Conservation (phyloP, 306 rosid genomes). For the Cercis canadensis region DNA sequence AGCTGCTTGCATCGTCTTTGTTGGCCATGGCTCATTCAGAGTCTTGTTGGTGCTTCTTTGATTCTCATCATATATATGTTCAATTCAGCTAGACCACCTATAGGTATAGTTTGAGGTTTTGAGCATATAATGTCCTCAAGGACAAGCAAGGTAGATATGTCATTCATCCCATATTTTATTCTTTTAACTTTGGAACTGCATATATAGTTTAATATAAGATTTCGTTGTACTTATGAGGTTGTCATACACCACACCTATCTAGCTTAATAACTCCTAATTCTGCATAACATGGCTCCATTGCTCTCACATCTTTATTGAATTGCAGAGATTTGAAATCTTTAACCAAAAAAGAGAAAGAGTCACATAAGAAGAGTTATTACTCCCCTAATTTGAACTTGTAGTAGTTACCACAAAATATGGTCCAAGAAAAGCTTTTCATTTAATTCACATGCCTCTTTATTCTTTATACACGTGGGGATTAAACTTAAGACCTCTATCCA, state of each 20-base stretch:
- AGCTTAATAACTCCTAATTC: background rate
- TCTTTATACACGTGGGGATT: too few relatives aligned
- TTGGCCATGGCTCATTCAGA: too few relatives aligned
- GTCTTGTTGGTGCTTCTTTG: too few relatives aligned
- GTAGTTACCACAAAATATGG: background rate
- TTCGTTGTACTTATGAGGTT: slow-evolving; percentile 26
- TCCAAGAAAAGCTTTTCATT: background rate
- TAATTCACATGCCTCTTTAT: background rate
- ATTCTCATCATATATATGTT: too few relatives aligned
- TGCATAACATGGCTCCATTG: background rate
- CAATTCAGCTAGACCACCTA: too few relatives aligned
- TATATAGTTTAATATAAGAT: slow-evolving; percentile 21
- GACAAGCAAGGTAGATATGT: too few relatives aligned
- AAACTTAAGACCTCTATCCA: too few relatives aligned
- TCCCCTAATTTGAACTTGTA: background rate
- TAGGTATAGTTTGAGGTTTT: too few relatives aligned
- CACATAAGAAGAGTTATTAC: background rate
- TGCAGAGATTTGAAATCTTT: background rate
- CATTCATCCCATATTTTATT: too few relatives aligned
- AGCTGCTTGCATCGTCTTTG: too few relatives aligned
- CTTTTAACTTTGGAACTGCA: too few relatives aligned
- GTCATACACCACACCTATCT: background rate
- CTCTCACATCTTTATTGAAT: background rate
- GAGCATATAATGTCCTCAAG: too few relatives aligned
- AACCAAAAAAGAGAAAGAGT: background rate